Evolutionary conservation across 192 early-diverging fungal species (phyloP).

Genomic region (Linnemannia zychae): DNA sequence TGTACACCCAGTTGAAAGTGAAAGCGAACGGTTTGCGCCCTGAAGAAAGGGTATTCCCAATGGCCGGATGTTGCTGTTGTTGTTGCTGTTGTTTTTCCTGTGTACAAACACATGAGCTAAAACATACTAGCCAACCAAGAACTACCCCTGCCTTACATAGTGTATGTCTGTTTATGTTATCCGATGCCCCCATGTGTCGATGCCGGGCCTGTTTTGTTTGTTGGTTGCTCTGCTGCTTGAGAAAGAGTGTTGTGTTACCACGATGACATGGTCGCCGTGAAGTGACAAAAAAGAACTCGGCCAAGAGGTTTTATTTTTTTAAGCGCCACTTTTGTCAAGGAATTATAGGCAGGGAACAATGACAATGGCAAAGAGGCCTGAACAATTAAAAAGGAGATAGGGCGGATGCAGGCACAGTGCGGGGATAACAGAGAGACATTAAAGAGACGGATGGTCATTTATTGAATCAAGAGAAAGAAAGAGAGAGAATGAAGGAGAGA

Average conservation of each 20-base stretch:
- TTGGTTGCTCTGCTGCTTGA: too few relatives aligned
- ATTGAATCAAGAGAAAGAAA: too few relatives aligned
- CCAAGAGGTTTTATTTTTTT: background rate
- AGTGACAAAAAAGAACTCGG: background rate
- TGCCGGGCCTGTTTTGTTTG: constrained; percentile 3
- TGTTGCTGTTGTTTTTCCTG: background rate
- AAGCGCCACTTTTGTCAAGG: too few relatives aligned
- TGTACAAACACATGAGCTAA: background rate
- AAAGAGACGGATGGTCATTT: too few relatives aligned
- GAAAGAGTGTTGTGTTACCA: constrained; percentile 6
- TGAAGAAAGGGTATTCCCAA: background rate
- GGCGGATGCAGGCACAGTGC: too few relatives aligned
- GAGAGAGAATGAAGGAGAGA: background rate
- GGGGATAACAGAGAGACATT: too few relatives aligned
- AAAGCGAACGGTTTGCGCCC: background rate
- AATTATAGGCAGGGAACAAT: too few relatives aligned
- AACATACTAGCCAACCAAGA: background rate
- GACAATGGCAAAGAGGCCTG: too few relatives aligned
- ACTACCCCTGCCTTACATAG: background rate
- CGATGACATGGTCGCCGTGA: background rate
- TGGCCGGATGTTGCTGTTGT: background rate
- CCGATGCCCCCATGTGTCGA: constrained; percentile 6
- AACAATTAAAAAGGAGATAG: too few relatives aligned
- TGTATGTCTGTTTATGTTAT: background rate
- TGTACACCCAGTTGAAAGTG: background rate